phyloP scores from a whole-genome alignment of 2,329 filamentous ascomycete genomes.

The Stemphylium vesicarium region DNA sequence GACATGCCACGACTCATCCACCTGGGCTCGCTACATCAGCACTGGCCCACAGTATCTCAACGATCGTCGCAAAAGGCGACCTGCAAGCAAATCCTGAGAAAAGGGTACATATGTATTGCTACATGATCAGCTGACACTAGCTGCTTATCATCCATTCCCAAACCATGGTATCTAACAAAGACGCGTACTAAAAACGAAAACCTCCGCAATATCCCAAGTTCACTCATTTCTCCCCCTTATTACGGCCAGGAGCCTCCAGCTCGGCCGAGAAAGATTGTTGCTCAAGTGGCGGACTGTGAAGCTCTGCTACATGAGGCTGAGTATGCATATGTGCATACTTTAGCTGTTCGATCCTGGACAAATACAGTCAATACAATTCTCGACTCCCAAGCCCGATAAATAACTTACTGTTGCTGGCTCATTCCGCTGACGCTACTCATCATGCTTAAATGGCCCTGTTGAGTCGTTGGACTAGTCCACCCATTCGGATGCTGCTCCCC shows the following conservation, averaged over 20 bases:
- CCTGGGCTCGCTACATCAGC: neutral
- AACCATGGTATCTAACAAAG: neutral
- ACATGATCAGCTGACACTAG: neutral
- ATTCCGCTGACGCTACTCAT: slow-evolving; percentile 25
- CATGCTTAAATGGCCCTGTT: slow-evolving; percentile 27
- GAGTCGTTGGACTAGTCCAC: slow-evolving; percentile 26
- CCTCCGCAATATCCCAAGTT: neutral
- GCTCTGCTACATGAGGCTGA: slow-evolving; percentile 21
- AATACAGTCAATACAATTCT: neutral
- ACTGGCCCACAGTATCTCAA: neutral
- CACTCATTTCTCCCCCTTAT: slow-evolving; percentile 6
- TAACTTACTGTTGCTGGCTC: slow-evolving; percentile 35
- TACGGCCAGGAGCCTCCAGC: slow-evolving; percentile 29
- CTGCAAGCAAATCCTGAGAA: neutral
- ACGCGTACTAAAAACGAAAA: neutral
- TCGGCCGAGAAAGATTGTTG: slow-evolving; percentile 34
- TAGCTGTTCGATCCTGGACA: slow-evolving; percentile 27
- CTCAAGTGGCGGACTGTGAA: slow-evolving; percentile 31
- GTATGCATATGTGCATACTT: slow-evolving; percentile 23
- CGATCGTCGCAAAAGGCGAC: neutral
- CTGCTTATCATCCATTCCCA: neutral
- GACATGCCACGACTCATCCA: neutral
- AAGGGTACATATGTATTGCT: neutral
- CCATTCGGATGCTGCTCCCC: slow-evolving; percentile 31
- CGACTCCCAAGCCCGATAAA: neutral